Evolutionary conservation across 306 rosid species (phyloP), one percentile per base, ranked within the genome.

Genomic region (Quercus parvula): DNA sequence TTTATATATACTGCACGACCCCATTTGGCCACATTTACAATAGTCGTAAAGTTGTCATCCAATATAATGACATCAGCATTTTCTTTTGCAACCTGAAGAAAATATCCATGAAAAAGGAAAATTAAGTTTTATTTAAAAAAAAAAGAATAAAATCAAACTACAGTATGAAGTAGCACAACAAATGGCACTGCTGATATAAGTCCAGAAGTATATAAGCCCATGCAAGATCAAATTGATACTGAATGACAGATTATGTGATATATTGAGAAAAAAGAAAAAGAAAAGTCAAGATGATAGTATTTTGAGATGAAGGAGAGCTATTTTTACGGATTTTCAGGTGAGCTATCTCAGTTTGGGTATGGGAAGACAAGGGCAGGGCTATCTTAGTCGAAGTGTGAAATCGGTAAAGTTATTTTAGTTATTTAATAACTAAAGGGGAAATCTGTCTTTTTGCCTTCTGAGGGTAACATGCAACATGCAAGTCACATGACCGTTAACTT

Each of bases 1-100:
- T 95, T 95, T 85, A 91, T 93, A 84, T 93, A 95, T 3, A 93
- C 98, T 17, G 99, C 85, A 8, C 99, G 97, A 80, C 99, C 99
- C 99, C 97, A 93, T 90, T 75, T 90, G 27, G 92, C 94, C 59
- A 93, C 99, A 64, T 88, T 93, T 67, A 95, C 88, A 77, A 95
- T 93, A 20, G 99, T 93, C 14, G 87, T 18, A 76, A 95, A 95
- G 84, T 95, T 89, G 78, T 95, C 99, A 57, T 95, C 98, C 91
- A 95, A 75, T 82, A 95, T 90, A 79, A 95, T 88, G 71, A 93
- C 94, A 85, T 90, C 99, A 9, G 99, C 97, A 78, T 83, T 91
- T 85, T 95, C 99, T 81, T 95, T 95, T 12, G 99, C 99, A 15
- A 95, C 99, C 99, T 95, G 89, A 72, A 77, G 38, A 82, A 13